phyloP scores from a whole-genome alignment of 2,329 filamentous ascomycete species.

The Clonostachys rhizophaga region DNA sequence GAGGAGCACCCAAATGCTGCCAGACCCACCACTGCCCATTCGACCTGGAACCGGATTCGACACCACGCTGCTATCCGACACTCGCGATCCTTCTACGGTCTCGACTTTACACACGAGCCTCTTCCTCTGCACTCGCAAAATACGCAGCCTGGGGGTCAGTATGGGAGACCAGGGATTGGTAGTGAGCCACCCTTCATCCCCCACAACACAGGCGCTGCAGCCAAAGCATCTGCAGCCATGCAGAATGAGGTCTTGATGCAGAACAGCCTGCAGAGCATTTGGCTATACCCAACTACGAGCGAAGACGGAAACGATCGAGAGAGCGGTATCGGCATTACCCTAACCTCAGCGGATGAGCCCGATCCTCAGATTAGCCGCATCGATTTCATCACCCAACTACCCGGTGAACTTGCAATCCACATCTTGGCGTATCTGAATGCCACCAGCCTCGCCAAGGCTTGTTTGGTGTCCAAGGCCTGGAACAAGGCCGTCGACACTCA shows the following conservation, averaged over 20 bases:
- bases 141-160: too few relatives aligned
- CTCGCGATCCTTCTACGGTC: slow-evolving; percentile 37
- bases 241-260: slow-evolving; percentile 45
- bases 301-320: slow-evolving; percentile 54
- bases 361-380: slow-evolving; percentile 42
- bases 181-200: slow-evolving; percentile 57
- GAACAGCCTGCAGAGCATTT: slow-evolving; percentile 28
- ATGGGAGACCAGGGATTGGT: slow-evolving; percentile 33
- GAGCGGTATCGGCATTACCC: slow-evolving; percentile 59
- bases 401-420: slow-evolving; percentile 54
- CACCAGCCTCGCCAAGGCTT: slow-evolving; percentile 39
- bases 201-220: slow-evolving; percentile 52
- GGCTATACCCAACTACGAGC: slow-evolving; percentile 29
- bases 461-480: slow-evolving; percentile 48
- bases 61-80: slow-evolving; percentile 26
- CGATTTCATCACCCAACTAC: slow-evolving; percentile 53
- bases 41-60: slow-evolving; percentile 26
- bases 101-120: slow-evolving; percentile 21
- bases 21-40: slow-evolving; percentile 41
- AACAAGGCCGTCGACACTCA: slow-evolving; percentile 39
- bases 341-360: slow-evolving; percentile 36
- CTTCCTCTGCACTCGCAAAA: slow-evolving; percentile 1
- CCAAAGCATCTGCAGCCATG: slow-evolving; percentile 55
- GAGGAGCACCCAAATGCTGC: slow-evolving; percentile 14
- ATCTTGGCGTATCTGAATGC: slow-evolving; percentile 53